Percentiles rank a stretch among this genome's conserved stretches.
Conservation (phyloP, 1,139 yeast genomes). For the Suhomyces taliae region DNA sequence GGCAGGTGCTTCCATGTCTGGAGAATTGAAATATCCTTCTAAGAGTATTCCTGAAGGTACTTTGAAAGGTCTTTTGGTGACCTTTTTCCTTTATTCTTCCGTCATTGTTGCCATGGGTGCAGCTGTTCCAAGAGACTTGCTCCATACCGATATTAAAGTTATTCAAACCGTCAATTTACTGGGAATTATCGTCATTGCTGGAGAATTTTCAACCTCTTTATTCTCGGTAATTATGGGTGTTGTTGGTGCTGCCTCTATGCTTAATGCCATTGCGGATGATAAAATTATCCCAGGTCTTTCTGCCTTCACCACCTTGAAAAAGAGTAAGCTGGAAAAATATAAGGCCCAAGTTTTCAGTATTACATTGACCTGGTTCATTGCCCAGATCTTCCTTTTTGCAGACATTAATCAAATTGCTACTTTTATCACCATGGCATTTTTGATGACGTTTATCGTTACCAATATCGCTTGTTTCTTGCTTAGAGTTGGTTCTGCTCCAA, state of each 20-base stretch:
- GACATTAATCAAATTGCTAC: constrained; percentile 94
- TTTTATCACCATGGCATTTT: constrained; percentile 92
- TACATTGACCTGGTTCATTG: constrained; percentile 72
- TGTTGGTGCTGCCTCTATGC: constrained; percentile 88
- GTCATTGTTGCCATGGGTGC: constrained; percentile 81
- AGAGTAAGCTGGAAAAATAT: constrained; percentile 48
- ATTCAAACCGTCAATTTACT: constrained; percentile 77
- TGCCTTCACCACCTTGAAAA: constrained; percentile 52
- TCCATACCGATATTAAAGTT: constrained; percentile 76
- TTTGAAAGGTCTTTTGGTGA: constrained; percentile 70
- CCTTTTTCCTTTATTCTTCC: constrained; percentile 69
- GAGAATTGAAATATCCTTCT: constrained; percentile 85
- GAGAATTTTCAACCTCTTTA: constrained; percentile 85
- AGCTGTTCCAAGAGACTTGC: constrained; percentile 74
- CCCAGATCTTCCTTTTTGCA: constrained; percentile 81
- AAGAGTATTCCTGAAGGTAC: constrained; percentile 90
- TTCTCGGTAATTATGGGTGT: constrained; percentile 94
- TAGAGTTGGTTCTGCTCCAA: constrained; percentile 90
- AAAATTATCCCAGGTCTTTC: constrained; percentile 75
- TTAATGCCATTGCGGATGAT: constrained; percentile 90
- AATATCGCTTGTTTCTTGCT: constrained; percentile 89
- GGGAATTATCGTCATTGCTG: constrained; percentile 72
- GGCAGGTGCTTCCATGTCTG: constrained; percentile 99
- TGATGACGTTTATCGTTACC: constrained; percentile 92
- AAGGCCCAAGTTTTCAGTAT: constrained; percentile 52